These are phyloP conservation scores for Hypoxylon sp. DNA, from an alignment of 2,329 filamentous ascomycete genomes.

Conservation along the genomic window DNA sequence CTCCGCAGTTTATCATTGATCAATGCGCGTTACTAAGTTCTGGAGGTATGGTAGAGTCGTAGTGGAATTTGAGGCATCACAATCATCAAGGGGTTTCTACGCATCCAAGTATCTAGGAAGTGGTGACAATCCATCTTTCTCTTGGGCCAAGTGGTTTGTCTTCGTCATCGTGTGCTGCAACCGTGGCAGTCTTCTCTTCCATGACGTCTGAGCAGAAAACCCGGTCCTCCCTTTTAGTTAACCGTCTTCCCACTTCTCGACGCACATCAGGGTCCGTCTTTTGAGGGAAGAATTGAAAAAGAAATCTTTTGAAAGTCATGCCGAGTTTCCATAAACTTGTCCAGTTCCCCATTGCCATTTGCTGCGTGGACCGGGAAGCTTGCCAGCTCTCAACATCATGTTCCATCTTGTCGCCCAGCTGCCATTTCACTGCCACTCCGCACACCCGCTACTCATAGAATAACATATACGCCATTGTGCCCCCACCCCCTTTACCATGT, in stretches of 20 bases:
- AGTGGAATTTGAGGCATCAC: constrained; percentile 23
- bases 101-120: constrained; percentile 37
- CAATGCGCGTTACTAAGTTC: background rate
- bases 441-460: constrained; percentile 48
- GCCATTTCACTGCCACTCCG: constrained; percentile 39
- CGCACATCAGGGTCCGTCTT: constrained; percentile 46
- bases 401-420: constrained; percentile 45
- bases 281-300: constrained; percentile 51
- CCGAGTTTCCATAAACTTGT: constrained; percentile 52
- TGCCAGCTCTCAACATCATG: constrained; percentile 47
- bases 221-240: constrained; percentile 50
- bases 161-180: constrained; percentile 49
- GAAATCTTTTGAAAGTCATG: constrained; percentile 56
- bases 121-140: constrained; percentile 47
- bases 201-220: constrained; percentile 48
- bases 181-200: constrained; percentile 45
- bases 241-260: constrained; percentile 43
- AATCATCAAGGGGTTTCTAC: constrained; percentile 29
- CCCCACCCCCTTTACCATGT: constrained; percentile 47
- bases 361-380: constrained; percentile 43
- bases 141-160: constrained; percentile 48
- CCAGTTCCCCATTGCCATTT: constrained; percentile 50
- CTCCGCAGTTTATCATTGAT: constrained; percentile 1
- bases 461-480: constrained; percentile 53
- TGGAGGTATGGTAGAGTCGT: background rate